These are phyloP conservation scores for Pyronema domesticum DNA, from an alignment of 495 filamentous ascomycete species.

Conservation along the genomic window DNA sequence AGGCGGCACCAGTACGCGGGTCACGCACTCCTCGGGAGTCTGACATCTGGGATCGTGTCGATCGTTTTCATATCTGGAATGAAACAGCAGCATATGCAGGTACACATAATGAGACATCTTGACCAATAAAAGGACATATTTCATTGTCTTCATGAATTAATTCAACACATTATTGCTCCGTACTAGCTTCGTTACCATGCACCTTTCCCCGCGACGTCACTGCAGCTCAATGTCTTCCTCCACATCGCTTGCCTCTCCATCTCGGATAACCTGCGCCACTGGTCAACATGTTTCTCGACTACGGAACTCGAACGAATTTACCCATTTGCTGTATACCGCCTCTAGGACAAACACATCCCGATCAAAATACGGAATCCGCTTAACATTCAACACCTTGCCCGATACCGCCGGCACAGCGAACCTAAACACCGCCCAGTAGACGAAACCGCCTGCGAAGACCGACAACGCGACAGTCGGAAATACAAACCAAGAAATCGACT, in stretches of 20 bases:
- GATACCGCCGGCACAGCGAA: background rate
- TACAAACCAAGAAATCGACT: slow-evolving; percentile 1
- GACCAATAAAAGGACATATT: too few species aligned
- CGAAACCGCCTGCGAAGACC: slow-evolving; percentile 8
- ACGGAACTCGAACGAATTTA: background rate
- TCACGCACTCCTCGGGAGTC: too few species aligned
- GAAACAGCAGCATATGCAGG: too few species aligned
- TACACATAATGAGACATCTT: too few species aligned
- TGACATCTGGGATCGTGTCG: too few species aligned
- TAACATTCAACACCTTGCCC: background rate
- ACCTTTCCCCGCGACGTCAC: too few species aligned
- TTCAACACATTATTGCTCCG: too few species aligned
- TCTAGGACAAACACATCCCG: background rate
- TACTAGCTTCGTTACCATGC: too few species aligned
- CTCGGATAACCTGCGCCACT: background rate
- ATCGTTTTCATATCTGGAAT: too few species aligned
- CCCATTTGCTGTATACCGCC: background rate
- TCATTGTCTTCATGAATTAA: too few species aligned
- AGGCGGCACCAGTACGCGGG: too few species aligned
- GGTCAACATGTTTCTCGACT: background rate
- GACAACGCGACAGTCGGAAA: slow-evolving; percentile 6
- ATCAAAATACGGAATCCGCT: background rate
- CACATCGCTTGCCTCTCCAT: background rate
- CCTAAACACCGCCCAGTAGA: slow-evolving; percentile 16
- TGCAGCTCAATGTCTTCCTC: background rate